Base-by-base conservation (phyloP, 495 filamentous ascomycete genomes). In the Penicillium roqueforti region DNA sequence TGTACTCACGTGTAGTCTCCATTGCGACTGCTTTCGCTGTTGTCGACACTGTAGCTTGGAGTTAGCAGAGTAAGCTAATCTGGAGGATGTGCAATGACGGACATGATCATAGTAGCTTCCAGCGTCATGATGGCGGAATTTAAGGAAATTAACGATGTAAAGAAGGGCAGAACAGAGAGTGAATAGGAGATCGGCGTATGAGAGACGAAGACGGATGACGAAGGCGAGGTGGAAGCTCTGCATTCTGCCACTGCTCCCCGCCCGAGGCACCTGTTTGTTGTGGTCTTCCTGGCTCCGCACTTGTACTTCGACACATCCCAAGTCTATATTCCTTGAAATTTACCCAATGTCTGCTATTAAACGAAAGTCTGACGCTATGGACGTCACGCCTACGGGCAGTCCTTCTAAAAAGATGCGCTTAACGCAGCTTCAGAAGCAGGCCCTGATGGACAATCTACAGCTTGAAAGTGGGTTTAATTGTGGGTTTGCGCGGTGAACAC, bases 1-100 rank as follows among this genome's bases (percentile, higher is more conserved):
- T 31, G n/a, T 16, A 58, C 72, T 71, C 66, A 76, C 73, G 67
- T 71, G 55, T 99, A 99, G 65, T 99, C 93, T 61, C 93, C 93
- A 72, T 99, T 97, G 63, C 93, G 83, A 77, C 89, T 95, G 74
- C 86, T 91, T 78, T 99, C 93, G 78, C 89, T 95, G 76, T 97
- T 99, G 80, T 99, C 93, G 62, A 97, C 89, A 70, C 86, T 89
- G 63, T 45, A 51, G 45, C 49, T 53, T 53, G 44, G 50, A 25
- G 61, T 69, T 54, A 65, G 73, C 54, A 63, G 52, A 42, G 23
- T 25, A 43, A 47, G 39, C 25, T 13, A 55, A 64, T 53, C 55
- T 64, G 37, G 52, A 19, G 44, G 34, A 46, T 45, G 11, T 39
- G 39, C 31, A 56, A 60, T 39, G 54, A 74, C 83, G 52, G 65